Percentiles rank a stretch among this genome's conserved stretches.
phyloP scores from a whole-genome alignment of 2,329 filamentous ascomycete species.

The Gaeumannomyces sp. region DNA sequence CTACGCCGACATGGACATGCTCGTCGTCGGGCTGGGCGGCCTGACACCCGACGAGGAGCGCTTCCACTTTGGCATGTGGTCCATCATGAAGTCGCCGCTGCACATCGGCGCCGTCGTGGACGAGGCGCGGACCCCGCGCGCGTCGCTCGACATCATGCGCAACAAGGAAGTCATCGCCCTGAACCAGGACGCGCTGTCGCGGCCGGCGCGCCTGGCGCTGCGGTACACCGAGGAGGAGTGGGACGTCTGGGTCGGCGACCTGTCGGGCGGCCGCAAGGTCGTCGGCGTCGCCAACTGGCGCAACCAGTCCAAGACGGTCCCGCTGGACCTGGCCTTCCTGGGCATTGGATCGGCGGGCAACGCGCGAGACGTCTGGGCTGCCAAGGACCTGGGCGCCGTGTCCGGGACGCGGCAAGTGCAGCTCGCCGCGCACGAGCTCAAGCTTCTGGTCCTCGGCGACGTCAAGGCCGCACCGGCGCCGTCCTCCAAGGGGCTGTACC shows the following conservation, averaged over 20 bases:
- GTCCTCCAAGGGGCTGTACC: slow-evolving; percentile 27
- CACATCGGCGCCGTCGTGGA: slow-evolving; percentile 40
- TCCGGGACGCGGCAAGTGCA: slow-evolving; percentile 26
- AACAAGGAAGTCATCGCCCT: slow-evolving; percentile 51
- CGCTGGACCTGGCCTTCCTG: slow-evolving; percentile 33
- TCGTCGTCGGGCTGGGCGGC: slow-evolving; percentile 40
- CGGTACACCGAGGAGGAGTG: slow-evolving; percentile 42
- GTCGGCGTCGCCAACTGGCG: slow-evolving; percentile 45
- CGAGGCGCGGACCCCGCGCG: slow-evolving; percentile 27
- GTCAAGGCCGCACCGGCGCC: slow-evolving; percentile 21
- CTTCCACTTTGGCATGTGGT: slow-evolving; percentile 48
- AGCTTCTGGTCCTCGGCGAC: slow-evolving; percentile 31
- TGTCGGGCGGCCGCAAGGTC: slow-evolving; percentile 36
- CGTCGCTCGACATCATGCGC: slow-evolving; percentile 36
- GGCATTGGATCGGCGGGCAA: slow-evolving; percentile 32
- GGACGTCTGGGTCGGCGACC: slow-evolving; percentile 44
- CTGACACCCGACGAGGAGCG: slow-evolving; percentile 40
- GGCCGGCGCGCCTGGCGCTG: slow-evolving; percentile 43
- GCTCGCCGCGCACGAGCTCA: slow-evolving; percentile 33
- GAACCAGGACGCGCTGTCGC: slow-evolving; percentile 49
- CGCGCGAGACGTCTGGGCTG: slow-evolving; percentile 34
- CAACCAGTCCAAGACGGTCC: slow-evolving; percentile 34
- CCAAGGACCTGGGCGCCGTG: slow-evolving; percentile 26
- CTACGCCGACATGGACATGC: slow-evolving; percentile 48
- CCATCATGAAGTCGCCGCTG: slow-evolving; percentile 44